phyloP scores from a whole-genome alignment of 177 flowering plant species.

The Vitis hybrid region DNA sequence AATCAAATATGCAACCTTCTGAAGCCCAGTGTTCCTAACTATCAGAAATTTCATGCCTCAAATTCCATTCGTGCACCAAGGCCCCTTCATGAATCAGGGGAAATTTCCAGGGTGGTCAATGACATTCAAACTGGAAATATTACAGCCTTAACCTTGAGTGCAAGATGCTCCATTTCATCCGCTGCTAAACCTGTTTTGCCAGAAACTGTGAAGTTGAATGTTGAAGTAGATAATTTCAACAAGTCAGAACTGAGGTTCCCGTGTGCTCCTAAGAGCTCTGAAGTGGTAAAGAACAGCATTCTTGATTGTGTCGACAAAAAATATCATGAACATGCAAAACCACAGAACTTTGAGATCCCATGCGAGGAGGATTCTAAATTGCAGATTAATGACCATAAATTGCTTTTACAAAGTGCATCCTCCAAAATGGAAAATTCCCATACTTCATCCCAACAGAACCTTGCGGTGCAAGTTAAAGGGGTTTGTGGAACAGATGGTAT shows the following conservation, averaged over 20 bases:
- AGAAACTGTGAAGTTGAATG: slow-evolving; percentile 16
- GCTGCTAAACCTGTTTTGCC: slow-evolving; percentile 11
- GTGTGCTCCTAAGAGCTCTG: slow-evolving; percentile 5
- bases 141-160: slow-evolving; percentile 10
- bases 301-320: slow-evolving; percentile 11
- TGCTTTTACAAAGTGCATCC: slow-evolving; percentile 4
- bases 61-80: slow-evolving; percentile 3
- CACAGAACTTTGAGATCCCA: slow-evolving; percentile 3
- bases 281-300: background rate
- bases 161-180: slow-evolving; percentile 18
- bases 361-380: slow-evolving; percentile 5
- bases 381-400: slow-evolving; percentile 14
- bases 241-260: slow-evolving; percentile 18
- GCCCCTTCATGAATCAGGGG: slow-evolving; percentile 17
- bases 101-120: slow-evolving; percentile 4
- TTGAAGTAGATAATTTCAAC: slow-evolving; percentile 12
- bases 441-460: background rate
- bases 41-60: slow-evolving; percentile 6
- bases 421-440: slow-evolving; percentile 6
- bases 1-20: slow-evolving; percentile 21
- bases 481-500: background rate
- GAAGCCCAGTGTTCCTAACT: slow-evolving; percentile 15
- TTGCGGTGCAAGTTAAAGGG: background rate
- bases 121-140: slow-evolving; percentile 6
- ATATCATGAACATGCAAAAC: slow-evolving; percentile 5